Percentiles rank a stretch among this genome's conserved stretches.
These are phyloP conservation scores for Linnemannia exigua DNA, from an alignment of 192 early-diverging fungal species.

Conservation along the genomic window DNA sequence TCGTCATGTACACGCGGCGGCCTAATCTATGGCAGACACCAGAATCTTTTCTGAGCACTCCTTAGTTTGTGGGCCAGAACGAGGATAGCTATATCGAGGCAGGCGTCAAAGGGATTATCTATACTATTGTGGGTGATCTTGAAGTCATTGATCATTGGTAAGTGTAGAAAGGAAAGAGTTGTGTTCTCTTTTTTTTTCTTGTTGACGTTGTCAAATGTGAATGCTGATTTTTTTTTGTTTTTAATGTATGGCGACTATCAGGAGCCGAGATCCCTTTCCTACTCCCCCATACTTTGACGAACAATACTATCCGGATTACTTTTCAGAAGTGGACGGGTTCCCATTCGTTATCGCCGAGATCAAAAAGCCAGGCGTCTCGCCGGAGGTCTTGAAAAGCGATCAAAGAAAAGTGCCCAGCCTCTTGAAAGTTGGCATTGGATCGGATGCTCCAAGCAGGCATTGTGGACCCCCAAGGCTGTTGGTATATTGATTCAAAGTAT, in stretches of 20 bases:
- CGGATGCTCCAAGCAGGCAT: no score
- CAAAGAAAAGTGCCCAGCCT: neutral
- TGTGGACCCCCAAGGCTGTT: no score
- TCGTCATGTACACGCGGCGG: neutral
- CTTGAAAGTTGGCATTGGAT: conserved; percentile 15
- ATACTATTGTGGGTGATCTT: conserved; percentile 9
- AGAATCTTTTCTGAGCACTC: neutral
- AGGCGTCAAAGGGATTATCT: conserved; percentile 1
- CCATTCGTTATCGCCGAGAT: neutral
- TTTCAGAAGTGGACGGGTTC: neutral
- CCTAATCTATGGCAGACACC: neutral
- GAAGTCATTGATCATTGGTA: conserved; percentile 15
- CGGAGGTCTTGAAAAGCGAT: neutral
- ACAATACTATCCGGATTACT: conserved; percentile 1
- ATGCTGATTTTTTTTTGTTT: no score
- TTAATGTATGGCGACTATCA: neutral
- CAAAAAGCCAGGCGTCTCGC: neutral
- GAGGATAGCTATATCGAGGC: conserved; percentile 8
- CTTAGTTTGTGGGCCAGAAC: neutral
- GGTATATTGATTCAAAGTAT: no score
- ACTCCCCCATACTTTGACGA: conserved; percentile 6
- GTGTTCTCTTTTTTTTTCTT: neutral
- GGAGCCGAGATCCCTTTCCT: conserved; percentile 7
- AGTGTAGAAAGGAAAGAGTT: neutral
- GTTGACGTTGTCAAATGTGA: no score